phyloP scores from a whole-genome alignment of 257 asterid species.

The Solanum arcanum region DNA sequence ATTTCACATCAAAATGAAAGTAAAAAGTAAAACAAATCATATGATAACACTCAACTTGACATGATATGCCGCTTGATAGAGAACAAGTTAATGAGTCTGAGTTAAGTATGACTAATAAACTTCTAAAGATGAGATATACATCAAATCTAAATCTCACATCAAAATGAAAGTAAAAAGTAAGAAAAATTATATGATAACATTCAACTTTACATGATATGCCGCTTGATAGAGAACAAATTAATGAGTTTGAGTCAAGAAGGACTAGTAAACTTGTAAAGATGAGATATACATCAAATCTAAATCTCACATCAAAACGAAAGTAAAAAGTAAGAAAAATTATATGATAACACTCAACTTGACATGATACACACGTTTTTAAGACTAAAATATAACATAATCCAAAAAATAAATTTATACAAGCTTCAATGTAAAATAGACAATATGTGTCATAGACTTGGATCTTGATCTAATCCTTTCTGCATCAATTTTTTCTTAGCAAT shows the following conservation, averaged over 20 bases:
- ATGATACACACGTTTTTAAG: background rate
- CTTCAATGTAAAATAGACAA: rapidly evolving
- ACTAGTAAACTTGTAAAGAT: background rate
- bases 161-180: background rate
- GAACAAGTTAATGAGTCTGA: no score
- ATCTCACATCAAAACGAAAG: background rate
- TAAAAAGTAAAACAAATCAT: rapidly evolving
- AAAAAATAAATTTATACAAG: background rate
- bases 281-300: background rate
- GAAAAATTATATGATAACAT: background rate
- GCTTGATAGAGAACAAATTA: no score
- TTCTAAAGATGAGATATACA: background rate
- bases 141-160: background rate
- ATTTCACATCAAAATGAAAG: background rate
- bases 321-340: rapidly evolving
- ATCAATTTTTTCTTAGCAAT: background rate
- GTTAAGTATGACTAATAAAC: background rate
- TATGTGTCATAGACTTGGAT: background rate
- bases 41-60: background rate
- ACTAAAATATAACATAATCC: no score
- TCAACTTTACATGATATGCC: background rate
- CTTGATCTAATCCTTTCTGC: background rate
- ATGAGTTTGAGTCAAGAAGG: background rate
- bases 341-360: background rate
- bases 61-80: background rate